Evolutionary conservation across 2,329 filamentous ascomycete species (phyloP), one percentile per base, ranked within the genome.

Genomic region (Aspergillus sp.): DNA sequence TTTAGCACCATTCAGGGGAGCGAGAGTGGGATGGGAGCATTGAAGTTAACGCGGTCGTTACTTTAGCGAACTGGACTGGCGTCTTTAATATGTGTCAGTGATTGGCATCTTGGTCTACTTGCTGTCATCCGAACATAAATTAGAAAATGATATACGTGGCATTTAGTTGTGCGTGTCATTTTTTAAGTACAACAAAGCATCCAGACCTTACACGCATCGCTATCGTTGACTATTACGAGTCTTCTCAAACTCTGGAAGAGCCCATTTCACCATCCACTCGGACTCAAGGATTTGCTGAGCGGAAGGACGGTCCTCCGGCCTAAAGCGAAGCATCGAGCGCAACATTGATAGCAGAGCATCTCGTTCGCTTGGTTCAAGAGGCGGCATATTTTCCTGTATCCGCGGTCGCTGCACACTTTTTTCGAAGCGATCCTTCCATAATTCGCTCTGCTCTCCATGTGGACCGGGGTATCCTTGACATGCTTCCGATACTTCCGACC

Each of bases 231-330:
- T 29, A 9, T 29, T 2, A 4, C 32, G 32, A 11, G 64, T 58
- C 57, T 58, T 63, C 26, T 56, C 49, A 58, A 60, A 65, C 22
- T 64, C 62, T 22, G 64, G 63, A 3, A 68, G 14, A 56, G 65
- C 66, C 66, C 62, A 71, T 53, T 63, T 63, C 7, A 60, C 54
- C 68, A 69, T 70, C 67, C 66, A 69, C 45, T 69, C 64, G 0
- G 63, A 69, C 7, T 68, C 51, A 1, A 70, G 55, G 50, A 71
- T 47, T 42, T 68, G 36, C 31, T 60, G 22, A 2, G 65, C 60
- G 58, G 68, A 65, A 3, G 56, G 42, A 2, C 67, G 57, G 46
- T 66, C 16, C 52, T 67, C 64, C 0, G 63, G 63, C 45, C 47
- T 59, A 31, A 66, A 72, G 7, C 50, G 46, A 16, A 73, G 60